A percentile compares a stretch with the other conserved stretches of the same genome.
Evolutionary conservation across 2,329 filamentous ascomycete genomes (phyloP).

Genomic region (Helicocarpus griseus): DNA sequence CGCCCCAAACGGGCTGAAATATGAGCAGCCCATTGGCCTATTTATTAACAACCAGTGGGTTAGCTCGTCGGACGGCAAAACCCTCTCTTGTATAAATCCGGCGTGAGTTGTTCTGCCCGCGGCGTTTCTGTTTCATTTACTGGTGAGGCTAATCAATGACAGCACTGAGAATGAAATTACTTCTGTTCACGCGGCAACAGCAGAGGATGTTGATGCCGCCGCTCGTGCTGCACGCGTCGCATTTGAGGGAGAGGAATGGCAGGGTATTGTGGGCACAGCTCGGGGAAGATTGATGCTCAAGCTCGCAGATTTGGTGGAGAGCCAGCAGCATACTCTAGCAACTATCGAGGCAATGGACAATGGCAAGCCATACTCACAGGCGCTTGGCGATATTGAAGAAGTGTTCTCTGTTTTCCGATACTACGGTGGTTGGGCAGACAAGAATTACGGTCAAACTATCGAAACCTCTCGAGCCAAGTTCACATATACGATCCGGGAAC

Average conservation of each 20-base stretch:
- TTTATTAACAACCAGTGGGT: conserved; percentile 79
- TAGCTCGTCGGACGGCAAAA: conserved; percentile 53
- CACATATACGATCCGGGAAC: conserved; percentile 75
- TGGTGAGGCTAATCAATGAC: too few relatives aligned
- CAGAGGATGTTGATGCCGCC: conserved; percentile 67
- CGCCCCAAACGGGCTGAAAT: conserved; percentile 64
- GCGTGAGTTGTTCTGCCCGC: conserved; percentile 26
- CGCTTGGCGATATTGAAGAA: conserved; percentile 61
- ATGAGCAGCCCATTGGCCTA: conserved; percentile 62
- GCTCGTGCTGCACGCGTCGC: conserved; percentile 78
- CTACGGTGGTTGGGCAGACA: conserved; percentile 90
- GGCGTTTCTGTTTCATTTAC: too few relatives aligned
- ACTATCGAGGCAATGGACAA: conserved; percentile 69
- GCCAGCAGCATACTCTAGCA: conserved; percentile 66
- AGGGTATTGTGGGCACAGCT: too few relatives aligned
- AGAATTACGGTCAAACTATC: conserved; percentile 81
- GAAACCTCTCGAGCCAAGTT: conserved; percentile 70
- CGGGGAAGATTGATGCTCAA: conserved; percentile 61
- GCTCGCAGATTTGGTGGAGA: conserved; percentile 70
- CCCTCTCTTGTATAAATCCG: conserved; percentile 58
- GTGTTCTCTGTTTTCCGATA: conserved; percentile 68
- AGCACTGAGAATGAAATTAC: conserved; percentile 73
- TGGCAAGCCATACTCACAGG: conserved; percentile 34
- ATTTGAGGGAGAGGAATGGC: too few relatives aligned
- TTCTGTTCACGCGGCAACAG: conserved; percentile 73